Percentiles rank a stretch among this genome's conserved stretches.
phyloP scores from a whole-genome alignment of 2,329 filamentous ascomycete species.

The Paracorniculantispora psalliotae region DNA sequence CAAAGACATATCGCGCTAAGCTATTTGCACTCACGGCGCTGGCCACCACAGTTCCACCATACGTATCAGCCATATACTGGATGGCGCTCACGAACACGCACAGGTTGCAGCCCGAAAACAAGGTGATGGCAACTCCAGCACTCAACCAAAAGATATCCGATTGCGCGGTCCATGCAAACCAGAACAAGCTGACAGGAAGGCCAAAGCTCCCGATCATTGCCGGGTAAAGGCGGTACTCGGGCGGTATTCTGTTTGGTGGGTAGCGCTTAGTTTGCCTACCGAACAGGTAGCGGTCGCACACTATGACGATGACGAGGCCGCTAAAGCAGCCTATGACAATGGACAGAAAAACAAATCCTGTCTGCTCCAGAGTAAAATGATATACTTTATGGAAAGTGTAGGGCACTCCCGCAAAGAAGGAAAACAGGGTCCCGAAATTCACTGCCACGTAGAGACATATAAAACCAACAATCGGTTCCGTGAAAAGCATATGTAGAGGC shows the following conservation, averaged over 20 bases:
- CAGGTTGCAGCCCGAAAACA: conserved; percentile 48
- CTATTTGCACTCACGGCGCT: conserved; percentile 50
- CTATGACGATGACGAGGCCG: conserved; percentile 5
- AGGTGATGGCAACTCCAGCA: conserved; percentile 23
- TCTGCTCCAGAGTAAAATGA: conserved; percentile 13
- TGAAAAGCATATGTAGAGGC: conserved; percentile 18
- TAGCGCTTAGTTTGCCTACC: neutral
- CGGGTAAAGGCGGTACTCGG: conserved; percentile 18
- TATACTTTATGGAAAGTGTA: conserved; percentile 17
- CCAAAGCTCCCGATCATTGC: conserved; percentile 19
- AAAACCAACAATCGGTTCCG: conserved; percentile 61
- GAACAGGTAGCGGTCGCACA: conserved; percentile 15
- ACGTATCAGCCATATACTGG: conserved; percentile 45
- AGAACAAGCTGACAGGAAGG: conserved; percentile 18
- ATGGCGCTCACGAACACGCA: conserved; percentile 42
- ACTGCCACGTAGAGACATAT: conserved; percentile 60
- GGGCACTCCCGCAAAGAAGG: conserved; percentile 42
- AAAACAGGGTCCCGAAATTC: conserved; percentile 45
- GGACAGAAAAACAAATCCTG: conserved; percentile 17
- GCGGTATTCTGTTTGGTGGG: conserved; percentile 15
- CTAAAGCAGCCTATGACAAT: conserved; percentile 17
- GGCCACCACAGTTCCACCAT: conserved; percentile 44
- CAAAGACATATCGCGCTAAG: conserved; percentile 43
- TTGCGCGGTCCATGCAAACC: conserved; percentile 16
- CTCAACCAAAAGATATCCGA: conserved; percentile 15